These are phyloP conservation scores for Saccharomyces hybrid DNA, from an alignment of 1,139 yeast species.

Conservation along the genomic window DNA sequence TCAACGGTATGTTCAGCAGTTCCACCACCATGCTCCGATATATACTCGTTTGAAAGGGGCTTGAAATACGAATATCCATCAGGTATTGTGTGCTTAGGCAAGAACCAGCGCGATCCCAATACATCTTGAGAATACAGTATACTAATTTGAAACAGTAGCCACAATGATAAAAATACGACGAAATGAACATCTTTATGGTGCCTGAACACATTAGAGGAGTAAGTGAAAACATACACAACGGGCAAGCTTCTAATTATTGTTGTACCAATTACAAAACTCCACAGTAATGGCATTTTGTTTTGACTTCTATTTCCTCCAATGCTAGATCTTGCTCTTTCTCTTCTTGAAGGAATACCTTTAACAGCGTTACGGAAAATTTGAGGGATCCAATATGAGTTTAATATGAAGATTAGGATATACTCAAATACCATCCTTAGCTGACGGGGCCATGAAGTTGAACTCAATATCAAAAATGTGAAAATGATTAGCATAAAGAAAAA, in stretches of 20 bases:
- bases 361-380: conserved; percentile 76
- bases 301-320: conserved; percentile 16
- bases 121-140: conserved; percentile 54
- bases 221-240: conserved; percentile 46
- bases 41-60: conserved; percentile 19
- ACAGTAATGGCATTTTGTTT: conserved; percentile 25
- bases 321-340: conserved; percentile 16
- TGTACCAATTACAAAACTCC: conserved; percentile 58
- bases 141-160: conserved; percentile 52
- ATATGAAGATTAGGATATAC: conserved; percentile 41
- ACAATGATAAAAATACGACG: conserved; percentile 39
- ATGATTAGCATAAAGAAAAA: conserved; percentile 55
- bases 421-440: conserved; percentile 52
- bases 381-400: conserved; percentile 85
- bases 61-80: conserved; percentile 63
- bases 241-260: conserved; percentile 60
- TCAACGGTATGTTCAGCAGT: conserved; percentile 36
- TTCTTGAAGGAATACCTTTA: conserved; percentile 28
- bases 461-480: conserved; percentile 50
- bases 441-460: conserved; percentile 59
- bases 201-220: conserved; percentile 44
- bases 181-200: conserved; percentile 51
- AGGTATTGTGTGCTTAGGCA: conserved; percentile 68
- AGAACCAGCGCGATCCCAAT: conserved; percentile 77
- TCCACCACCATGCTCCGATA: conserved; percentile 27